Percentiles rank a stretch among this genome's conserved stretches.
Conservation (phyloP, 257 asterid species). For the Solanum peruvianum region DNA sequence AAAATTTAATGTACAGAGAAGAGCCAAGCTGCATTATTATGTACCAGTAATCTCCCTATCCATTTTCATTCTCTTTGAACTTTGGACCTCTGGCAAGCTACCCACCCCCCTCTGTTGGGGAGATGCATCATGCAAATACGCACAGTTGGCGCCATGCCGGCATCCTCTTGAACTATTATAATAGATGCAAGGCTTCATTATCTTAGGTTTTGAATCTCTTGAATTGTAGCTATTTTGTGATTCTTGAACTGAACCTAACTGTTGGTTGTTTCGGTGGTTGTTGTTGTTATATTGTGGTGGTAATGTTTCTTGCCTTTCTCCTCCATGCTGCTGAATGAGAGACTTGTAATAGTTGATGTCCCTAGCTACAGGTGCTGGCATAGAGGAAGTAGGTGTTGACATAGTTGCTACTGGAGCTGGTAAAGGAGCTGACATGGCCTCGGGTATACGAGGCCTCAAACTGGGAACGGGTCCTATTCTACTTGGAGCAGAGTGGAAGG, state of each 20-base stretch:
- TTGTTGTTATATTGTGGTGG: conserved; percentile 24
- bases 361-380: conserved; percentile 23
- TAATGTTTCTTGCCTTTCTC: conserved; percentile 44
- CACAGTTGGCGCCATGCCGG: conserved; percentile 45
- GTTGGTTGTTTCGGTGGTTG: conserved; percentile 21
- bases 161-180: conserved; percentile 55
- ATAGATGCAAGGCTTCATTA: conserved; percentile 43
- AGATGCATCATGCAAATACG: conserved; percentile 33
- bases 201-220: conserved; percentile 34
- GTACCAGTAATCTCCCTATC: conserved; percentile 43
- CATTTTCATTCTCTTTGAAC: conserved; percentile 44
- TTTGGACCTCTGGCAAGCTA: conserved; percentile 27
- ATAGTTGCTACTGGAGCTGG: conserved; percentile 10
- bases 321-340: conserved; percentile 91
- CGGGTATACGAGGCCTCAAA: conserved; percentile 23
- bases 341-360: conserved; percentile 72
- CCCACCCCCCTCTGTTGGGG: conserved; percentile 22
- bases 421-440: conserved; percentile 16
- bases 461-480: conserved; percentile 18
- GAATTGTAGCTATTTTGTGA: conserved; percentile 5
- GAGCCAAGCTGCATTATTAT: conserved; percentile 9
- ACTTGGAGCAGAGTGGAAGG: conserved; percentile 35
- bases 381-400: conserved; percentile 25
- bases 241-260: conserved; percentile 13
- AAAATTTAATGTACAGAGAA: conserved; percentile 10